Base-by-base conservation (phyloP, 106 monocot species). In the Agapanthus africanus region DNA sequence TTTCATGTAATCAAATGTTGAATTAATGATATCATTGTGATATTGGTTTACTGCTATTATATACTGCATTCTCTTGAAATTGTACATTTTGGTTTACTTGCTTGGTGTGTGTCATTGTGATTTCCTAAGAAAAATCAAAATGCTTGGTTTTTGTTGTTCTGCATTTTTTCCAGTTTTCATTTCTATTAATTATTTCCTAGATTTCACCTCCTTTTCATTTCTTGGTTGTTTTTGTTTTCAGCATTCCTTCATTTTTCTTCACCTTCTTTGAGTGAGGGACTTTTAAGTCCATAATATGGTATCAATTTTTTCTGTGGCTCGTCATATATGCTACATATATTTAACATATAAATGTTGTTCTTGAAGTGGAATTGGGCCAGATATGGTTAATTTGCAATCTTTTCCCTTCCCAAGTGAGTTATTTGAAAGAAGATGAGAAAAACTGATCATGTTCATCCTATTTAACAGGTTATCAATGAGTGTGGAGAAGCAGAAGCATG, bases 401-500 rank as follows among this genome's bases (percentile, higher is more conserved):
- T n/a, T n/a, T n/a, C n/a, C n/a, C n/a, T n/a, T n/a, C n/a, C n/a
- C n/a, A n/a, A n/a, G n/a, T n/a, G n/a, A n/a, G n/a, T n/a, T n/a
- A n/a, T n/a, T n/a, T n/a, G n/a, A n/a, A n/a, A n/a, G n/a, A n/a
- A n/a, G n/a, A n/a, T n/a, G n/a, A n/a, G n/a, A n/a, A n/a, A n/a
- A n/a, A 0, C 14, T 6, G 0, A 59, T 6, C 16, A 31, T 33
- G 30, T 30, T 25, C 39, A 50, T 64, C 52, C 4, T 32, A 10
- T 65, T 32, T n/a, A n/a, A 59, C 27, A 97, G 91, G 97, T 92
- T 33, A 44, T 89, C 26, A 84, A 80, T 36, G 87, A 86, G 54
- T 97, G 97, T 63, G 40, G 31, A 0, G 79, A 82, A 41, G 87
- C 97, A 16, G 89, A 97, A 28, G 49, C 75, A 7, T 97, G 97